phyloP scores from a whole-genome alignment of 768 basidiomycete genomes.

The Rhizopogon vesiculosus region DNA sequence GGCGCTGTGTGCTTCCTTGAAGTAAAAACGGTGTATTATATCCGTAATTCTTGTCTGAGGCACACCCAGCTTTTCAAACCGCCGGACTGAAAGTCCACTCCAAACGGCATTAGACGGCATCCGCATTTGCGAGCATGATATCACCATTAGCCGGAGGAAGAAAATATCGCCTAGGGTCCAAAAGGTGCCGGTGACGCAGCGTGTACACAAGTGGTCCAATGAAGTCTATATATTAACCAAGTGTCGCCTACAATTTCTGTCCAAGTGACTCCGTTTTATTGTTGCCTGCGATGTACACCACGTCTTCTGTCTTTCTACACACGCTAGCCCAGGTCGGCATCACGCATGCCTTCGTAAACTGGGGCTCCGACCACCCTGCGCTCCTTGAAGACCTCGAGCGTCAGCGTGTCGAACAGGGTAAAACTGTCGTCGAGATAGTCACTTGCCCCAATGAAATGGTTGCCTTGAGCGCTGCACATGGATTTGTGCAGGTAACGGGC shows the following conservation, averaged over 20 bases:
- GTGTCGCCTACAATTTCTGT: not conserved
- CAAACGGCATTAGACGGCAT: too few relatives aligned
- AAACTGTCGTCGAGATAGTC: conserved; percentile 46
- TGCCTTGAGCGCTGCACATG: conserved; percentile 67
- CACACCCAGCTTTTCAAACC: too few relatives aligned
- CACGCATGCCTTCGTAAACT: conserved; percentile 69
- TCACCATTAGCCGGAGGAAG: too few relatives aligned
- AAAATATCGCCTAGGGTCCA: too few relatives aligned
- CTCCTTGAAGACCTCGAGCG: conserved; percentile 65
- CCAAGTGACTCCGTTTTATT: not conserved
- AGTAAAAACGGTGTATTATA: too few relatives aligned
- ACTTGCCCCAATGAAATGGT: conserved; percentile 79
- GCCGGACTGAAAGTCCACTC: too few relatives aligned
- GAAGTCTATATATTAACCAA: not conserved
- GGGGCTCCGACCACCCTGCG: conserved; percentile 74
- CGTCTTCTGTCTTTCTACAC: conserved; percentile 58
- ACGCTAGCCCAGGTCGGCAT: conserved; percentile 53
- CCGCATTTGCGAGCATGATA: too few relatives aligned
- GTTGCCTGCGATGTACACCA: conserved; percentile 40
- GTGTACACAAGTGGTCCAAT: too few relatives aligned
- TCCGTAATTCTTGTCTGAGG: too few relatives aligned
- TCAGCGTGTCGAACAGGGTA: conserved; percentile 35
- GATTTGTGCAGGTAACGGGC: conserved; percentile 61
- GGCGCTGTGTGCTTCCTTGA: too few relatives aligned
- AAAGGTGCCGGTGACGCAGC: too few relatives aligned